Evolutionary conservation across 768 basidiomycete genomes (phyloP), one percentile per base, ranked within the genome.

Genomic region (Hemileccinum rubropunctum): DNA sequence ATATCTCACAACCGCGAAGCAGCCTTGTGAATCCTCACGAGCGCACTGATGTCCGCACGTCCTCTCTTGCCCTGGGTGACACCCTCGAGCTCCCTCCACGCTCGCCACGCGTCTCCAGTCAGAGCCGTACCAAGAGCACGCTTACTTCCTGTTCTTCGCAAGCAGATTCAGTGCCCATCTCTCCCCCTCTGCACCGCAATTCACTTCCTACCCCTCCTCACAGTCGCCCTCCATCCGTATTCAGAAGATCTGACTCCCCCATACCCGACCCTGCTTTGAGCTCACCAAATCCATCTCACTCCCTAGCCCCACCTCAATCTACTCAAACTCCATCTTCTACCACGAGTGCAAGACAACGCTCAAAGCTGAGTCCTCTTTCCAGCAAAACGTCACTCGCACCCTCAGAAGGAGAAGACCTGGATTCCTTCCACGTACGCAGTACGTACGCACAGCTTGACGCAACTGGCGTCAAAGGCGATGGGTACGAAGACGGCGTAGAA

Each of bases 401-500:
- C 1, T 86, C 86, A 6, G 84, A 84, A 57, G 86, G 86, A 23
- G 91, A 93, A 66, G 91, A 93, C 58, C 63, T 81, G 48, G 91
- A 93, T 63, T 79, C 86, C 7, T 88, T 88, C 58, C 85, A 90
- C 66, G 87, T 95, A 7, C 80, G 91, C 35, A 85, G 78, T 52
- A 91, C 90, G 1, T 95, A 98, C 64, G 95, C 94, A 0, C 81
- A 89, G 54, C 77, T 98, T n/a, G 92, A 98, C 42, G 72, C 79
- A 10, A 79, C 79, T 37, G 95, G 95, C n/a, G 95, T 98, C 33
- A 88, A 83, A 62, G 94, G 95, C 3, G 95, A 98, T 63, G 95
- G 95, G 0, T 91, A 84, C 68, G 89, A 92, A 59, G 93, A 95
- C 57, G 95, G 95, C 33, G 78, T 95, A 7, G 95, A 98, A 70